These are phyloP conservation scores for Leucosporidium creatinivorum DNA, from an alignment of 768 basidiomycete species.

Conservation along the genomic window DNA sequence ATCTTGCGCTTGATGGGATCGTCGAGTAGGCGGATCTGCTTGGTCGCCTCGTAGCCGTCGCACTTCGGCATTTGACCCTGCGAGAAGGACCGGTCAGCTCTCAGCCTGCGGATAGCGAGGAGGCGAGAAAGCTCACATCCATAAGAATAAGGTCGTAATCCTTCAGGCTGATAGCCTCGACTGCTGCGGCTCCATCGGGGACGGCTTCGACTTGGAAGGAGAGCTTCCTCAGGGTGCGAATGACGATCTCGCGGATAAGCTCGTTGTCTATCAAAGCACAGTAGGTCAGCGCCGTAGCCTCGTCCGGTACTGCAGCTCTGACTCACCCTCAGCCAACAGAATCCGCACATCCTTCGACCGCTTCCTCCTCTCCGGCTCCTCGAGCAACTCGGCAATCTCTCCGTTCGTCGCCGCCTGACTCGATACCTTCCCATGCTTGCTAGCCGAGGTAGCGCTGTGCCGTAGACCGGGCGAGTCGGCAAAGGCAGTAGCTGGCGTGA, in stretches of 20 bases:
- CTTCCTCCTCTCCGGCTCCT: neutral
- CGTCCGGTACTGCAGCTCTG: no score
- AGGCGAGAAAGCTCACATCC: constrained; percentile 23
- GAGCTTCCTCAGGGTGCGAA: constrained; percentile 7
- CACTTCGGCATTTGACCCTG: constrained; percentile 17
- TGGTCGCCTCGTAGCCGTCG: constrained; percentile 28
- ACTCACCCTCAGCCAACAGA: no score
- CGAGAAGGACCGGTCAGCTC: neutral
- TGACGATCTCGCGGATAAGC: constrained; percentile 16
- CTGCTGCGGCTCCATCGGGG: constrained; percentile 37
- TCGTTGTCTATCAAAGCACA: constrained; percentile 25
- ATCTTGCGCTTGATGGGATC: constrained; percentile 41
- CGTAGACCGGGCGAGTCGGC: neutral
- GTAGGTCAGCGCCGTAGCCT: no score
- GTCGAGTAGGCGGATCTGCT: constrained; percentile 5
- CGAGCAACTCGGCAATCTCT: neutral
- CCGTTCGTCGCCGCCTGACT: neutral
- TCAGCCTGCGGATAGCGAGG: neutral
- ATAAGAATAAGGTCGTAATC: constrained; percentile 33
- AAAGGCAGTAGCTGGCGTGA: neutral
- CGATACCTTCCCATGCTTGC: no score
- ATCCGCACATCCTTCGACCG: no score
- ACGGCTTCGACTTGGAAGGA: constrained; percentile 34
- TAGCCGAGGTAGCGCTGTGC: neutral
- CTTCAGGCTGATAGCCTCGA: constrained; percentile 36